These are phyloP conservation scores for Ganoderma leucocontextum DNA, from an alignment of 1,284 basidiomycete species.

Conservation along the genomic window DNA sequence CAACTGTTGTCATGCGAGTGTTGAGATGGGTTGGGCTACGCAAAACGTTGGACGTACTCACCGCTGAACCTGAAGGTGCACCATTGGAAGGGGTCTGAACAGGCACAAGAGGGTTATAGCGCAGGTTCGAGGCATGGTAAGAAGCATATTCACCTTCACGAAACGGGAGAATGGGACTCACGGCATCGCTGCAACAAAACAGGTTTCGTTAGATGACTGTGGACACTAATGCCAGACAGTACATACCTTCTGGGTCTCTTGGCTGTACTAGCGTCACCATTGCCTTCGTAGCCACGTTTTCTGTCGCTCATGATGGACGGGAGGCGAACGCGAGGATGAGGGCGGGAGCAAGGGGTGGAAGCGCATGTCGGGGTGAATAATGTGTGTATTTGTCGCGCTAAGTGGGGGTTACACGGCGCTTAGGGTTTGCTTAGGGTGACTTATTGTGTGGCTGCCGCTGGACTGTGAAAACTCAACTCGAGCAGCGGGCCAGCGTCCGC, in stretches of 20 bases:
- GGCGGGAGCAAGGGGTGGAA: slow-evolving; percentile 8
- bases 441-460: not conserved
- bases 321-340: slow-evolving; percentile 11
- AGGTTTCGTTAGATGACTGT: slow-evolving; percentile 20
- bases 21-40: slow-evolving; percentile 8
- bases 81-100: slow-evolving; percentile 64
- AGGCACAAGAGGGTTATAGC: slow-evolving; percentile 73
- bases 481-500: not conserved
- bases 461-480: not conserved
- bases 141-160: slow-evolving; percentile 76
- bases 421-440: not conserved
- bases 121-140: slow-evolving; percentile 51
- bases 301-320: slow-evolving; percentile 45
- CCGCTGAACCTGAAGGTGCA: slow-evolving; percentile 48
- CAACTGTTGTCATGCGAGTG: slow-evolving; percentile 40
- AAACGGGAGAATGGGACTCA: slow-evolving; percentile 60
- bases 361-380: not conserved
- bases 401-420: slow-evolving; percentile 3
- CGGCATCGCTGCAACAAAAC: slow-evolving; percentile 59
- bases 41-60: slow-evolving; percentile 41
- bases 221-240: slow-evolving; percentile 31
- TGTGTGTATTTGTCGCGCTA: not conserved
- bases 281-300: slow-evolving; percentile 49
- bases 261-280: slow-evolving; percentile 54
- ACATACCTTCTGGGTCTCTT: slow-evolving; percentile 80